These are phyloP conservation scores for Carex cristatella DNA, from an alignment of 176 grass and related monocot genomes.

Conservation along the genomic window DNA sequence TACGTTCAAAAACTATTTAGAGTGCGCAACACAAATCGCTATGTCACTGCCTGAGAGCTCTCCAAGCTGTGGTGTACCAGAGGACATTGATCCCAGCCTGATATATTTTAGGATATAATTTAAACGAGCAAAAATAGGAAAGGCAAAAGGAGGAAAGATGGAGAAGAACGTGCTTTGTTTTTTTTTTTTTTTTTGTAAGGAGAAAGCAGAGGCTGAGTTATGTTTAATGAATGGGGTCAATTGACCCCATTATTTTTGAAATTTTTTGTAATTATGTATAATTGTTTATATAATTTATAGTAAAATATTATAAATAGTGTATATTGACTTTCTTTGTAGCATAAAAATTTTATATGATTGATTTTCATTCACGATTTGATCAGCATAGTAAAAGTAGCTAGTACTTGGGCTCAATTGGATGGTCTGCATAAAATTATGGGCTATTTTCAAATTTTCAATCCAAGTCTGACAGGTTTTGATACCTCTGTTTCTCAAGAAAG, in stretches of 20 bases:
- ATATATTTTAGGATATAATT: slow-evolving; percentile 49
- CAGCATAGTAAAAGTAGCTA: neutral
- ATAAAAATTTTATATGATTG: too few species aligned
- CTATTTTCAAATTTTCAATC: neutral
- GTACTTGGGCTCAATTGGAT: neutral
- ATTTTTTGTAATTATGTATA: too few species aligned
- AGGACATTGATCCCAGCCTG: slow-evolving; percentile 37
- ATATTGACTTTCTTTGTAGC: too few species aligned
- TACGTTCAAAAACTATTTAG: slow-evolving; percentile 44
- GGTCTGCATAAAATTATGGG: neutral
- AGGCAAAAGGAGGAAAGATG: neutral
- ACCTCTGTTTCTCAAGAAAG: neutral
- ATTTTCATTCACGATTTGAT: too few species aligned
- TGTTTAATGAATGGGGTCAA: too few species aligned
- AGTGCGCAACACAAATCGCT: slow-evolving; percentile 39
- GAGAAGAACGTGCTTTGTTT: neutral
- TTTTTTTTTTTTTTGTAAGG: neutral
- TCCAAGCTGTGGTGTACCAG: slow-evolving; percentile 25
- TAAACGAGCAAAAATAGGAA: neutral
- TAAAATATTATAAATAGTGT: too few species aligned
- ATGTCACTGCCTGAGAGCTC: slow-evolving; percentile 31
- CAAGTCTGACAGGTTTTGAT: neutral
- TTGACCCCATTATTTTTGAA: too few species aligned
- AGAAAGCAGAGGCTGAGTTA: too few species aligned
- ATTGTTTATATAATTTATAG: too few species aligned